Evolutionary conservation across 495 filamentous ascomycete species (phyloP).

Genomic region (Hypoxylon trugodes): DNA sequence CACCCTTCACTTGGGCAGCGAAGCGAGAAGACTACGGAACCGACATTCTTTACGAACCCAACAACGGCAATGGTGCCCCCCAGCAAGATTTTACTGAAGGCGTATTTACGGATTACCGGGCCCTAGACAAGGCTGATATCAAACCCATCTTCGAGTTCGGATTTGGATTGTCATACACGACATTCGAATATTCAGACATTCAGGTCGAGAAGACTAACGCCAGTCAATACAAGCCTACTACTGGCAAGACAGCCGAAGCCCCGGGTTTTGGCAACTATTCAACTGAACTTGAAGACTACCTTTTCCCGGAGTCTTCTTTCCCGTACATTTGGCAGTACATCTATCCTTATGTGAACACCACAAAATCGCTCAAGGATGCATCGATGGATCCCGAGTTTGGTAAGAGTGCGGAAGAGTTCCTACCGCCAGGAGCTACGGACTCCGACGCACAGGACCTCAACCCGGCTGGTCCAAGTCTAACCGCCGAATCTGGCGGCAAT

Average conservation of each 20-base stretch:
- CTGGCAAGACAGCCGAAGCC: conserved; percentile 71
- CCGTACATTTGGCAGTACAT: conserved; percentile 67
- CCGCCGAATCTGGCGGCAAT: conserved; percentile 82
- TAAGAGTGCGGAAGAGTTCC: conserved; percentile 63
- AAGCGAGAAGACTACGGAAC: conserved; percentile 76
- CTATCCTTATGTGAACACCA: conserved; percentile 90
- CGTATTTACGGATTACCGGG: conserved; percentile 92
- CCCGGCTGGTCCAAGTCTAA: conserved; percentile 57
- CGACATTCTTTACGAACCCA: conserved; percentile 76
- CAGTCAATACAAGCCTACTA: conserved; percentile 69
- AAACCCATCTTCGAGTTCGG: conserved; percentile 92
- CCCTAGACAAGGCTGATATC: conserved; percentile 78
- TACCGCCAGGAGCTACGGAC: conserved; percentile 73
- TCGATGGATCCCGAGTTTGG: conserved; percentile 77
- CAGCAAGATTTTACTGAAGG: conserved; percentile 88
- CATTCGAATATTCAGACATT: conserved; percentile 80
- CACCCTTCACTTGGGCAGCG: conserved; percentile 88
- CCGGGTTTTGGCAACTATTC: conserved; percentile 73
- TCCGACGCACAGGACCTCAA: conserved; percentile 73
- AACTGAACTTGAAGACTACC: conserved; percentile 70
- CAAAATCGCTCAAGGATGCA: conserved; percentile 65
- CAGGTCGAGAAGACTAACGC: conserved; percentile 62
- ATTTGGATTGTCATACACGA: conserved; percentile 89
- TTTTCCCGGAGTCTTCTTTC: conserved; percentile 74
- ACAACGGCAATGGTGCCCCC: conserved; percentile 73